These are phyloP conservation scores for Dactylorhiza incarnata DNA, from an alignment of 106 monocot genomes.

Conservation along the genomic window DNA sequence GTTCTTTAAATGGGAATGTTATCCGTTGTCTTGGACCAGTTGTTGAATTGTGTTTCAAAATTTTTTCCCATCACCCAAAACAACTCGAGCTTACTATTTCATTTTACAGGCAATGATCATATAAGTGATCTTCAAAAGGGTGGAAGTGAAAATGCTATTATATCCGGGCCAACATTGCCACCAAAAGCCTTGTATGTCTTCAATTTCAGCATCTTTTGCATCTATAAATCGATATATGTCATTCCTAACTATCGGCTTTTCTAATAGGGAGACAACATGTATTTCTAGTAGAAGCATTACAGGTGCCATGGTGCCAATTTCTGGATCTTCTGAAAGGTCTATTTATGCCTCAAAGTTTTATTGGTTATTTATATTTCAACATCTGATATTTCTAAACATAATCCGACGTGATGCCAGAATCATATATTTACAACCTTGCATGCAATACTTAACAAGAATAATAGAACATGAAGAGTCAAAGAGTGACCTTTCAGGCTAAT, in stretches of 20 bases:
- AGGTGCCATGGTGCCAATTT: conserved; percentile 39
- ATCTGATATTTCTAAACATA: too few species aligned
- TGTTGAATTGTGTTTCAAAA: not conserved
- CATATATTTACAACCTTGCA: too few species aligned
- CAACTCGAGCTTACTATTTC: conserved; percentile 5
- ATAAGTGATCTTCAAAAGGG: conserved; percentile 30
- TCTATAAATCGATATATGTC: not conserved
- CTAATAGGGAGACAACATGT: conserved; percentile 32
- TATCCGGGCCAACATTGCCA: conserved; percentile 34
- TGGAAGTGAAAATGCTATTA: conserved; percentile 35
- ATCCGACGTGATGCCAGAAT: too few species aligned
- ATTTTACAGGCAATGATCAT: conserved; percentile 46
- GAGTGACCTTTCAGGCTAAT: too few species aligned
- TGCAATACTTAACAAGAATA: too few species aligned
- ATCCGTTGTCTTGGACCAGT: not conserved
- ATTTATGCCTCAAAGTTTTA: not conserved
- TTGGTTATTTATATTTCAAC: not conserved
- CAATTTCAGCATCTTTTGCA: not conserved
- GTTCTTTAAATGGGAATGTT: not conserved
- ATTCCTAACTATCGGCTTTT: conserved; percentile 6
- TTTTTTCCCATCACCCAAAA: not conserved
- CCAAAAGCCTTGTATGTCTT: conserved; percentile 68
- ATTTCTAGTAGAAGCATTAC: conserved; percentile 29
- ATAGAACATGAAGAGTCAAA: too few species aligned
- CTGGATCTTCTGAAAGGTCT: conserved; percentile 73